These are phyloP conservation scores for Dactylellina leptospora DNA, from an alignment of 2,329 filamentous ascomycete species.

Conservation along the genomic window DNA sequence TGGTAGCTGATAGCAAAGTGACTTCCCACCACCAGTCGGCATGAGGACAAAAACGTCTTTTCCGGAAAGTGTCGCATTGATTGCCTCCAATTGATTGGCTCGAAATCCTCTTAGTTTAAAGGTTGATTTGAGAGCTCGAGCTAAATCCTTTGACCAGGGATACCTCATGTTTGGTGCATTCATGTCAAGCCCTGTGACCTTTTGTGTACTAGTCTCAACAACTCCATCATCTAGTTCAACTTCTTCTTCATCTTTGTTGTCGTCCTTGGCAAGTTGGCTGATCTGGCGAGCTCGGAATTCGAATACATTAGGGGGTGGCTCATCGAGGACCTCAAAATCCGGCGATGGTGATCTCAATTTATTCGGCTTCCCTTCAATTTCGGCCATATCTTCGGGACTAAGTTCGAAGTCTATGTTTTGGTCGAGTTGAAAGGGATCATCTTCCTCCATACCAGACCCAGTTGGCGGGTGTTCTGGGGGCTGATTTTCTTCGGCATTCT, in stretches of 20 bases:
- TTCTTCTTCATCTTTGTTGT: constrained; percentile 3
- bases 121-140: constrained; percentile 77
- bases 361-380: constrained; percentile 9
- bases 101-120: constrained; percentile 89
- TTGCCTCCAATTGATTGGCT: constrained; percentile 90
- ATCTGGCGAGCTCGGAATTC: constrained; percentile 24
- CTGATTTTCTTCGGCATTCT: constrained; percentile 11
- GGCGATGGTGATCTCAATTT: constrained; percentile 23
- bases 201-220: constrained; percentile 45
- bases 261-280: constrained; percentile 36
- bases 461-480: too few relatives aligned
- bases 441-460: neutral
- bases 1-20: constrained; percentile 93
- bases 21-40: constrained; percentile 97
- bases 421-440: constrained; percentile 15
- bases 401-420: constrained; percentile 39
- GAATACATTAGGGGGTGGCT: constrained; percentile 48
- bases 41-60: constrained; percentile 95
- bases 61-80: constrained; percentile 87
- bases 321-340: constrained; percentile 41
- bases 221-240: constrained; percentile 30
- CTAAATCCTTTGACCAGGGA: constrained; percentile 87
- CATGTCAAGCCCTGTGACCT: constrained; percentile 51
- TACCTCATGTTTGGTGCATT: constrained; percentile 66
- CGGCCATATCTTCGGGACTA: constrained; percentile 38